Evolutionary conservation across 495 filamentous ascomycete species (phyloP), one percentile per base, ranked within the genome.

Genomic region (Amorphotheca resinae): DNA sequence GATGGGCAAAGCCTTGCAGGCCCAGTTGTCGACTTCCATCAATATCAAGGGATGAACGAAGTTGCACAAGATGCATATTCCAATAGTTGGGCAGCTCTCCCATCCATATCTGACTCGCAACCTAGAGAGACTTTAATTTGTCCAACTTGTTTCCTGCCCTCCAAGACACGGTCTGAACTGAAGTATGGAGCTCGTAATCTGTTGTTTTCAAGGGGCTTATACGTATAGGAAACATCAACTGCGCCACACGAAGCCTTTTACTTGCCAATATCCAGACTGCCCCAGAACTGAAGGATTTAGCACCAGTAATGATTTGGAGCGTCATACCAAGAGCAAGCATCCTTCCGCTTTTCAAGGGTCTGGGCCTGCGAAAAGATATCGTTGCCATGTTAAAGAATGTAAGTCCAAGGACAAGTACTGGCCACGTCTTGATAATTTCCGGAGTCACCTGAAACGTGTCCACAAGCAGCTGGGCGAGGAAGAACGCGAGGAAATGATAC

Each of bases 341-440:
- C 60, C 67, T 4, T 50, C 60, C 37, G 44, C 44, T 3, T 45
- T 57, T 31, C 12, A 40, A 22, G 49, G 57, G 22, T 51, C 70
- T 11, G 65, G 60, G 8, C 59, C 63, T 33, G 70, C 69, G 23
- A 74, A 77, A 50, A 71, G 69, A 14, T 95, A 76, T 48, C 70
- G 72, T 48, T 95, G 87, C 54, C 64, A 66, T 42, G 68, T 80
- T 4, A 68, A 61, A 34, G 57, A 64, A 38, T 93, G 88, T 51
- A 67, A 66, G 21, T 76, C 70, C 16, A 78, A 74, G 41, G 64
- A 70, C 14, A 95, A 95, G 62, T 65, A 70, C 33, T 95, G 89
- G 84, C 87, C 84, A 8, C 76, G 91, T 6, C 59, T 82, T 39
- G 91, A 98, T 59, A 98, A 98, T 50, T 98, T 95, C 61, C 79